Evolutionary conservation across 306 rosid genomes (phyloP), one percentile per base, ranked within the genome.

Genomic region (Oxytropis ochrocephala): DNA sequence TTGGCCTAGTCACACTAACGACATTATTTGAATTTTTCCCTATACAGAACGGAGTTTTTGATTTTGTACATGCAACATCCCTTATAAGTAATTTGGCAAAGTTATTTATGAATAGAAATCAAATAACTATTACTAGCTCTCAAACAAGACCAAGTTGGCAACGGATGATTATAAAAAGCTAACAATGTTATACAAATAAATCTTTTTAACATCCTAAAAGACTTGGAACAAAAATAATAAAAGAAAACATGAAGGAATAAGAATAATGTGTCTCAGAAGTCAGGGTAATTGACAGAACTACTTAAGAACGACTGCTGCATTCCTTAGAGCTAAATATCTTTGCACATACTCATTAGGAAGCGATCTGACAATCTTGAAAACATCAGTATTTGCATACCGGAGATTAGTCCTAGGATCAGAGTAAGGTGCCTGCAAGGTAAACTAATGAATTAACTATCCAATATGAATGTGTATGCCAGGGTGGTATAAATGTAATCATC

Each of bases 331-430:
- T 62, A 93, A 79, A 73, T 93, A 93, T 69, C 90, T 84, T 79
- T 93, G 98, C 70, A 93, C 97, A 67, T 84, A 79, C 41, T 93
- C 97, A 71, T 87, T 93, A 46, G 98, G 94, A 75, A 93, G 97
- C 4, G 90, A 74, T 72, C 98, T 81, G 66, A 88, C 7, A 30
- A 39, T 79, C 90, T 88, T 93, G 90, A 93, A 93, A 70, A 93
- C 80, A 11, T 93, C 97, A 7, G 94, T 18, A 65, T 82, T 90
- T 30, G 97, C 94, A 46, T 90, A 93, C 6, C 97, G 94, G 33
- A 93, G 98, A 67, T 75, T 84, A 60, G 97, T 90, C 82, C 90
- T 84, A 4, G 98, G 98, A 75, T 93, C 98, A 63, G 74, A 78
- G 75, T 93, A 90, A 32, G 94, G 96, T 69, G 97, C 97, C 98